These are phyloP conservation scores for Alternaria arbusti DNA, from an alignment of 2,329 filamentous ascomycete genomes.

Conservation along the genomic window DNA sequence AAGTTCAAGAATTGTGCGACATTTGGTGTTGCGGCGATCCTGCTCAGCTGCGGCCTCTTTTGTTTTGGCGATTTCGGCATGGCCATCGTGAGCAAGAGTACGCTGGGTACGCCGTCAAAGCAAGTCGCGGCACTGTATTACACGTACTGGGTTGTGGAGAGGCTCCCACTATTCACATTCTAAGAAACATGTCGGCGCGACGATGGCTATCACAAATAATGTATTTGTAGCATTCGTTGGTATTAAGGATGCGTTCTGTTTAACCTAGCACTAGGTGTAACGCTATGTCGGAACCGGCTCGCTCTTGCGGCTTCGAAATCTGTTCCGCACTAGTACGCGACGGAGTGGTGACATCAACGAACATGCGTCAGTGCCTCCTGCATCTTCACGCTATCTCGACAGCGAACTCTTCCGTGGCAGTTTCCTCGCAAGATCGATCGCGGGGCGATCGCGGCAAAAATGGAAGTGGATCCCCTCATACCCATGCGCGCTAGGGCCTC, in stretches of 20 bases:
- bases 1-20: not conserved
- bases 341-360: slow-evolving; percentile 21
- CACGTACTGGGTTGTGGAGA: slow-evolving; percentile 4
- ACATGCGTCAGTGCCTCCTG: not conserved
- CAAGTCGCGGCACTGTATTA: slow-evolving; percentile 1
- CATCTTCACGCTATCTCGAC: not conserved
- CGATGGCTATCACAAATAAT: not conserved
- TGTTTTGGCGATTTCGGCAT: slow-evolving; percentile 1
- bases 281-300: not conserved
- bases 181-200: not conserved
- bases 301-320: not conserved
- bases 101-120: not conserved
- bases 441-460: slow-evolving; percentile 17
- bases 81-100: not conserved
- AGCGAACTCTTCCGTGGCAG: not conserved
- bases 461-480: slow-evolving; percentile 18
- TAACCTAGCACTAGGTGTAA: not conserved
- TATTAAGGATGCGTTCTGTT: not conserved
- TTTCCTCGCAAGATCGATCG: slow-evolving; percentile 1
- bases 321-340: not conserved
- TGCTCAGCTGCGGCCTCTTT: slow-evolving; percentile 1
- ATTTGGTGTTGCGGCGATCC: not conserved
- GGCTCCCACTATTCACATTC: slow-evolving; percentile 1
- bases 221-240: not conserved
- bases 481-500: slow-evolving; percentile 26